Evolutionary conservation across 768 basidiomycete genomes (phyloP).

Genomic region (Pleurotus ostreatus): DNA sequence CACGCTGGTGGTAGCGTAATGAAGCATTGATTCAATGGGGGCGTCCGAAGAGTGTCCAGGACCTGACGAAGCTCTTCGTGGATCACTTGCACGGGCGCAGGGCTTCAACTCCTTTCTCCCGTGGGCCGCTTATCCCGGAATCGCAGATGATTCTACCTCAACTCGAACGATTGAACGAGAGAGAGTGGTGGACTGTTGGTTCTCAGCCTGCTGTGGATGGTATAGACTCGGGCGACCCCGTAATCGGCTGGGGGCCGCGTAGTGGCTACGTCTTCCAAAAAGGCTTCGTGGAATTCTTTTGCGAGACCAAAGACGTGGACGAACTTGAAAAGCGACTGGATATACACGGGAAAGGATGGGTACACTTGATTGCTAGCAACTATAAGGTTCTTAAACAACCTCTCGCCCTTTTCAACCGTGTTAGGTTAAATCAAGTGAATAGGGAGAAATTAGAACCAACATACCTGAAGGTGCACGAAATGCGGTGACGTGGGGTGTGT

Average conservation of each 20-base stretch:
- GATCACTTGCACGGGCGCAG: constrained; percentile 73
- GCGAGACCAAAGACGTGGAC: constrained; percentile 52
- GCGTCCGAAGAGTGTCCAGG: constrained; percentile 54
- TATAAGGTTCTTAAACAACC: constrained; percentile 44
- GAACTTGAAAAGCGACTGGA: constrained; percentile 54
- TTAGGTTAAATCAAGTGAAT: constrained; percentile 50
- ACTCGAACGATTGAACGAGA: constrained; percentile 69
- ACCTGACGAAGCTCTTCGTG: constrained; percentile 78
- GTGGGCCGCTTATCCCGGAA: constrained; percentile 75
- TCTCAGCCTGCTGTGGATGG: constrained; percentile 95
- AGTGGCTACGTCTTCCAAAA: constrained; percentile 97
- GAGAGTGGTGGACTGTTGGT: constrained; percentile 94
- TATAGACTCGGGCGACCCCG: constrained; percentile 62
- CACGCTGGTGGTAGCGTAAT: constrained; percentile 38
- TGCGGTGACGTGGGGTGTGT: constrained; percentile 98
- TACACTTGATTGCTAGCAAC: constrained; percentile 88
- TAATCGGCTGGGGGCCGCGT: constrained; percentile 91
- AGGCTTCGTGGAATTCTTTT: constrained; percentile 96
- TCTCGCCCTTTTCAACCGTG: constrained; percentile 32
- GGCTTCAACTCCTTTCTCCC: constrained; percentile 84
- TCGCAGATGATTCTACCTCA: constrained; percentile 76
- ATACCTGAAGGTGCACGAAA: constrained; percentile 77
- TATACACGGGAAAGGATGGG: constrained; percentile 54
- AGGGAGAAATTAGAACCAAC: constrained; percentile 83
- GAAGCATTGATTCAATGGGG: constrained; percentile 76